Evolutionary conservation across 371 early-diverging fungal species (phyloP).

Genomic region (Circinella minor): DNA sequence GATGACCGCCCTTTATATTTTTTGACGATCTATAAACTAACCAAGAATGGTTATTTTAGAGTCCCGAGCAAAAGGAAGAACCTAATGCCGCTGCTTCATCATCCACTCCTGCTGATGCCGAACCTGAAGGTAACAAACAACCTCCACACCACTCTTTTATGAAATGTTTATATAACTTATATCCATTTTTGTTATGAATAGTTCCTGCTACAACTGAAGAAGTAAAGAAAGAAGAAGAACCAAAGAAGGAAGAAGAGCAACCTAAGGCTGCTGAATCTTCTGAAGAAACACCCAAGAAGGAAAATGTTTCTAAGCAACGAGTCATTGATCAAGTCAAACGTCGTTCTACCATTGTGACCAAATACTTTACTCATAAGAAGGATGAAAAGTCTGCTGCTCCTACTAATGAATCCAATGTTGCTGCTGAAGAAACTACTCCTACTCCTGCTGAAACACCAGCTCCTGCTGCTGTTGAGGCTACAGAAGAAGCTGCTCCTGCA

Average conservation of each 20-base stretch:
- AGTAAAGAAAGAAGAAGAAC: conserved; percentile 5
- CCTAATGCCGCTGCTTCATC: conserved; percentile 13
- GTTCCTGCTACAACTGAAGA: not conserved
- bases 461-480: conserved; percentile 18
- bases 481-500: conserved; percentile 8
- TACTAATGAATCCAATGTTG: conserved; percentile 10
- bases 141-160: not conserved
- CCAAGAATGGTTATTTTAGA: conserved; percentile 3
- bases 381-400: conserved; percentile 9
- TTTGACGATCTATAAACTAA: conserved; percentile 6
- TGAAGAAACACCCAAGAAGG: conserved; percentile 18
- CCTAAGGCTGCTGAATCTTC: conserved; percentile 12
- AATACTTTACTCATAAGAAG: conserved; percentile 46
- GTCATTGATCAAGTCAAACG: conserved; percentile 47
- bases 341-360: conserved; percentile 34
- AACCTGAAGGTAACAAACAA: conserved; percentile 3
- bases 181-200: not conserved
- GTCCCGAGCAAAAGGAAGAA: conserved; percentile 11
- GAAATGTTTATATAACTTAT: no score
- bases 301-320: conserved; percentile 15
- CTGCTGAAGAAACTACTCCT: conserved; percentile 13
- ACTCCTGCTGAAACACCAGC: conserved; percentile 15
- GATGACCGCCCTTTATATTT: conserved; percentile 1
- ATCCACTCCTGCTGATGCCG: not conserved
- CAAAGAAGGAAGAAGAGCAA: conserved; percentile 10